Percentiles rank a stretch among this genome's conserved stretches.
Conservation (phyloP, 768 basidiomycete genomes). For the Serendipita sp. region DNA sequence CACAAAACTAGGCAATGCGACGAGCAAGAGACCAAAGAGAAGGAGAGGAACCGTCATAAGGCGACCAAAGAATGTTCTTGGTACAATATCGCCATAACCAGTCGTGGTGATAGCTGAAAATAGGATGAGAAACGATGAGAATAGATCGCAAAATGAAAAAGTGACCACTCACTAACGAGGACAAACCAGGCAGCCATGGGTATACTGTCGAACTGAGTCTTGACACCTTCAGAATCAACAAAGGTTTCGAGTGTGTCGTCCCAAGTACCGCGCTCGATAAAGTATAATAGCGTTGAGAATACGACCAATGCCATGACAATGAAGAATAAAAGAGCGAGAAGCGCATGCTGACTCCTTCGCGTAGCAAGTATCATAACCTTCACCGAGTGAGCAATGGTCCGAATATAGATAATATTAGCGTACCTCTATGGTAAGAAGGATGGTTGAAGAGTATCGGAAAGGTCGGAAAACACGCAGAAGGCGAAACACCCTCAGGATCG, state of each 20-base stretch:
- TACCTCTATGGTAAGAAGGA: conserved; percentile 49
- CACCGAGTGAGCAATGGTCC: not conserved
- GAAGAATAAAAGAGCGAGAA: conserved; percentile 78
- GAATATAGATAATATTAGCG: not conserved
- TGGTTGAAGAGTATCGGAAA: conserved; percentile 69
- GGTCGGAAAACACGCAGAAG: conserved; percentile 78
- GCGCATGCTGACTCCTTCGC: conserved; percentile 68
- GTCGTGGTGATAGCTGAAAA: conserved; percentile 68
- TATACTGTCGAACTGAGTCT: conserved; percentile 59
- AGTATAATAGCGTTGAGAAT: conserved; percentile 82
- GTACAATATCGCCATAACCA: conserved; percentile 85
- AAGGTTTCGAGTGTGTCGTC: conserved; percentile 65
- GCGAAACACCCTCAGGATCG: conserved; percentile 79
- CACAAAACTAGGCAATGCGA: conserved; percentile 83
- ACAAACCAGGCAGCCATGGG: conserved; percentile 65
- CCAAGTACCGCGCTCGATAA: conserved; percentile 83
- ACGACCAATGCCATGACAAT: conserved; percentile 74
- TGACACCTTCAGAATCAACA: conserved; percentile 72
- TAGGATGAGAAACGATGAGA: not conserved
- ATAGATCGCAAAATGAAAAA: not conserved
- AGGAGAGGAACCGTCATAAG: conserved; percentile 74
- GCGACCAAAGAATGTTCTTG: conserved; percentile 73
- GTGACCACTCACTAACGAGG: conserved; percentile 4
- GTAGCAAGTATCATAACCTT: conserved; percentile 85
- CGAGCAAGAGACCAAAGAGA: conserved; percentile 71